These are phyloP conservation scores for Megacollybia platyphylla DNA, from an alignment of 1,284 basidiomycete genomes.

Conservation along the genomic window DNA sequence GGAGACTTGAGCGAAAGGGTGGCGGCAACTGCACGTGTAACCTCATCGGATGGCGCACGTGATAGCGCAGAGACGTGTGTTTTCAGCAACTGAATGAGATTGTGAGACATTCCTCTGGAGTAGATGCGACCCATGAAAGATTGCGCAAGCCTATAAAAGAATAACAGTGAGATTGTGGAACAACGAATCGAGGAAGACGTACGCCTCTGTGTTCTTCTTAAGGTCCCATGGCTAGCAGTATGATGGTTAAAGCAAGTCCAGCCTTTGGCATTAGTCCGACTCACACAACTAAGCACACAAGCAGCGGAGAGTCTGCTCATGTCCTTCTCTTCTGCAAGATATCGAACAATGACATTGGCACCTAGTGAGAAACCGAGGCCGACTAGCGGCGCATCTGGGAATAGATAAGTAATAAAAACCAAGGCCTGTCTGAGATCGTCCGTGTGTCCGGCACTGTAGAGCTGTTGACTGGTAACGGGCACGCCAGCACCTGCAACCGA, in stretches of 20 bases:
- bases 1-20: conserved; percentile 37
- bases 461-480: conserved; percentile 66
- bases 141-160: conserved; percentile 8
- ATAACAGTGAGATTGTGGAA: conserved; percentile 18
- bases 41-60: conserved; percentile 10
- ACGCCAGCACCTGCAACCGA: conserved; percentile 57
- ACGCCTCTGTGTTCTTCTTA: conserved; percentile 44
- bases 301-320: conserved; percentile 65
- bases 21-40: conserved; percentile 32
- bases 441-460: conserved; percentile 82
- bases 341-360: conserved; percentile 85
- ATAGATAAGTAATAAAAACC: conserved; percentile 62
- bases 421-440: conserved; percentile 79
- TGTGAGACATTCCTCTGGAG: conserved; percentile 73
- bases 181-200: conserved; percentile 9
- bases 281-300: conserved; percentile 71
- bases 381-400: conserved; percentile 73
- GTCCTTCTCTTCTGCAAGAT: conserved; percentile 81
- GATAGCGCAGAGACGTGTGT: conserved; percentile 44
- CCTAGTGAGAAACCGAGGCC: conserved; percentile 93
- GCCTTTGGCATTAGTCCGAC: conserved; percentile 12
- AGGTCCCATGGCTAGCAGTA: conserved; percentile 66
- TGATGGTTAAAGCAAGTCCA: neutral
- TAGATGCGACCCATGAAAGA: conserved; percentile 66
- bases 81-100: conserved; percentile 58